phyloP scores from a whole-genome alignment of 2,329 filamentous ascomycete genomes.

The Aspergillus intermedius region DNA sequence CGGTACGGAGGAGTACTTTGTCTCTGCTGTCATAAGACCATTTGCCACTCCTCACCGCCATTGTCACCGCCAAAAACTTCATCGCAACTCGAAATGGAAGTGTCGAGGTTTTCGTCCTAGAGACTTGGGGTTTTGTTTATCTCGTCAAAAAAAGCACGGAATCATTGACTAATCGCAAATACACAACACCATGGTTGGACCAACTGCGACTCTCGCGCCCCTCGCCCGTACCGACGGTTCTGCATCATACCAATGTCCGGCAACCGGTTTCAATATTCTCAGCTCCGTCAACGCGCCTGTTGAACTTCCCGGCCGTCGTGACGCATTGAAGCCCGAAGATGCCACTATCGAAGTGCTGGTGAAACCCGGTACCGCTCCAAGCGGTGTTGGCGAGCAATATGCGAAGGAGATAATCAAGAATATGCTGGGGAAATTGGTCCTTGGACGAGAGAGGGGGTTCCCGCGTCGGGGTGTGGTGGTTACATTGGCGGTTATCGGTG shows the following conservation, averaged over 20 bases:
- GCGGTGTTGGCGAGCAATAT: conserved; percentile 76
- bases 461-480: conserved; percentile 38
- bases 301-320: conserved; percentile 71
- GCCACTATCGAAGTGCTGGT: conserved; percentile 85
- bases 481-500: conserved; percentile 36
- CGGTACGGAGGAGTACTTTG: too few species aligned
- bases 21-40: too few species aligned
- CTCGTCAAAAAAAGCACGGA: too few species aligned
- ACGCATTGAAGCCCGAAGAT: conserved; percentile 80
- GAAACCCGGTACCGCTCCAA: conserved; percentile 75
- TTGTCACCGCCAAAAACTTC: not conserved
- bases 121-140: too few species aligned
- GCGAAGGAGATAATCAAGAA: conserved; percentile 55
- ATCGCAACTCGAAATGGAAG: not conserved
- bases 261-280: conserved; percentile 67
- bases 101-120: not conserved
- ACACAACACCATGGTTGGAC: conserved; percentile 25
- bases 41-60: not conserved
- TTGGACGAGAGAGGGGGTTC: conserved; percentile 38
- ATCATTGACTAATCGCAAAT: not conserved
- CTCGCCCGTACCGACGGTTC: conserved; percentile 36
- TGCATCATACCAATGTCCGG: conserved; percentile 35
- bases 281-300: conserved; percentile 88
- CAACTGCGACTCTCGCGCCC: conserved; percentile 27
- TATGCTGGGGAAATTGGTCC: conserved; percentile 33